Percentiles rank a stretch among this genome's conserved stretches.
These are phyloP conservation scores for Pyrenochaeta sp. DNA, from an alignment of 2,329 filamentous ascomycete genomes.

Conservation along the genomic window DNA sequence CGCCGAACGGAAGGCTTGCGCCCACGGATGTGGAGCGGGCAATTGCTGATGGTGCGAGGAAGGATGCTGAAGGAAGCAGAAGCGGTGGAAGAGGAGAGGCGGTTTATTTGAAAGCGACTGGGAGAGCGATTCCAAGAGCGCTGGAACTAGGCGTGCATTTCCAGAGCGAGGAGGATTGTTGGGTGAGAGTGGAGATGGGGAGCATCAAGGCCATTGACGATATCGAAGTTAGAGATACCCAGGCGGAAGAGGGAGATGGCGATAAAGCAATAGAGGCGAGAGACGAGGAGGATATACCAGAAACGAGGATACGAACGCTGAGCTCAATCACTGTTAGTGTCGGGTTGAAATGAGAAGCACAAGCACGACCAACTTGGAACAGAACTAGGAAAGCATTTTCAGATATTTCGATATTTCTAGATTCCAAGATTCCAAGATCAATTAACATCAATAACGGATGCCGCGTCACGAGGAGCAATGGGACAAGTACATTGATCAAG, in stretches of 20 bases:
- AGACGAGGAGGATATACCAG: constrained; percentile 43
- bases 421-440: too few relatives aligned
- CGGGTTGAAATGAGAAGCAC: constrained; percentile 27
- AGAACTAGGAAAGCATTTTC: too few relatives aligned
- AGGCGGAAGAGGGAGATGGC: constrained; percentile 5
- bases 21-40: constrained; percentile 39
- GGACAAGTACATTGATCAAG: too few relatives aligned
- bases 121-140: constrained; percentile 71
- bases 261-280: constrained; percentile 28
- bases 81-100: constrained; percentile 50
- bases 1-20: constrained; percentile 33
- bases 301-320: constrained; percentile 51
- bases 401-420: too few relatives aligned
- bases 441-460: not conserved
- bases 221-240: constrained; percentile 53
- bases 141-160: constrained; percentile 72
- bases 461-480: not conserved
- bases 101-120: constrained; percentile 71
- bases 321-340: constrained; percentile 46
- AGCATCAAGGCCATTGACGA: constrained; percentile 75
- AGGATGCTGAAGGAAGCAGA: constrained; percentile 13
- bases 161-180: constrained; percentile 66
- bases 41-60: constrained; percentile 32
- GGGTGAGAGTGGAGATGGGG: constrained; percentile 68
- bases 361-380: not conserved